phyloP scores from a whole-genome alignment of 1,139 yeast species.

The Blastobotrys elegans region DNA sequence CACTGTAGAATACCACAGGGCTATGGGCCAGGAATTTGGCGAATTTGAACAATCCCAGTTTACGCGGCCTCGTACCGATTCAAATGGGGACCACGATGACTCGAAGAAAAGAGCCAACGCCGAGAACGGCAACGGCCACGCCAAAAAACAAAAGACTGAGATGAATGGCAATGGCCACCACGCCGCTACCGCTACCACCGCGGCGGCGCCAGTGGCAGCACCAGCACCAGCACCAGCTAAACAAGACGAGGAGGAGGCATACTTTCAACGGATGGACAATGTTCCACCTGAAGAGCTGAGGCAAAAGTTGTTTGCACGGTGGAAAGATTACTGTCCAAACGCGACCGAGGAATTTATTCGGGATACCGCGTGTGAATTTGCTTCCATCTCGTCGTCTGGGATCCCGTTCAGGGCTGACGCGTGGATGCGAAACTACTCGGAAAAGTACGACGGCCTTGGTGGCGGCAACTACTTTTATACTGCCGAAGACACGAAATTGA shows the following conservation, averaged over 20 bases:
- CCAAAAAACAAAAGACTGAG: background rate
- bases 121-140: background rate
- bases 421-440: background rate
- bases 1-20: background rate
- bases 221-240: background rate
- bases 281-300: background rate
- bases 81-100: background rate
- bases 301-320: background rate
- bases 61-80: background rate
- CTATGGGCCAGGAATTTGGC: conserved; percentile 4
- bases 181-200: background rate
- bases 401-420: background rate
- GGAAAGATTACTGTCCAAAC: background rate
- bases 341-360: background rate
- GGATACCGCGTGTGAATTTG: background rate
- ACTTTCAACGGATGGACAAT: background rate
- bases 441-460: background rate
- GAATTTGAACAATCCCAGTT: background rate
- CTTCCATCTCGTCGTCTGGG: background rate
- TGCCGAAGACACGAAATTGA: background rate
- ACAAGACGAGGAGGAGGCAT: background rate
- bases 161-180: background rate
- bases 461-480: background rate
- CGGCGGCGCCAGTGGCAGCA: background rate
- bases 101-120: background rate